Percentiles rank a stretch among this genome's conserved stretches.
Evolutionary conservation across 805 yeast species (phyloP).

Genomic region (Kockiozyma suomiensis): DNA sequence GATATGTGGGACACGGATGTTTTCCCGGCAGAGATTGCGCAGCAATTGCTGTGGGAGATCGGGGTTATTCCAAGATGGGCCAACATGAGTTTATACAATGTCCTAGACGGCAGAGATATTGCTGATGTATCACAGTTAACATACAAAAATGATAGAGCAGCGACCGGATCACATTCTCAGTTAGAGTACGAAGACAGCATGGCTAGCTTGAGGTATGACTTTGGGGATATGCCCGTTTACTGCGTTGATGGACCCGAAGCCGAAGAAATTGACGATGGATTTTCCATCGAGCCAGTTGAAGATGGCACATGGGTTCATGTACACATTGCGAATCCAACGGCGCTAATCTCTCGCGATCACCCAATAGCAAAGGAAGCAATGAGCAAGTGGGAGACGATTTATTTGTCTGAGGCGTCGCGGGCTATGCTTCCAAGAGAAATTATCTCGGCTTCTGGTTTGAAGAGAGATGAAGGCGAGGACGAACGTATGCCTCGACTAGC

Average conservation of each 20-base stretch:
- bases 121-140: conserved; percentile 2
- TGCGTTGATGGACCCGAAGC: conserved; percentile 84
- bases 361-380: conserved; percentile 58
- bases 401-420: conserved; percentile 65
- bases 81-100: conserved; percentile 11
- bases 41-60: conserved; percentile 32
- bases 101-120: conserved; percentile 1
- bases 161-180: background rate
- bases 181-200: conserved; percentile 11
- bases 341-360: conserved; percentile 52
- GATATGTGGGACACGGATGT: conserved; percentile 16
- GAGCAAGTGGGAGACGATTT: conserved; percentile 64
- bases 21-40: background rate
- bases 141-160: background rate
- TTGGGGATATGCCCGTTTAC: conserved; percentile 55
- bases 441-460: conserved; percentile 11
- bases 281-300: conserved; percentile 54
- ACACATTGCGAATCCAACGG: conserved; percentile 87
- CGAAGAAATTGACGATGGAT: conserved; percentile 92
- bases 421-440: conserved; percentile 68
- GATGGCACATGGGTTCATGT: conserved; percentile 53
- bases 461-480: conserved; percentile 29
- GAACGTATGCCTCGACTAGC: conserved; percentile 45
- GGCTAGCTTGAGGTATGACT: conserved; percentile 25
- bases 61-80: conserved; percentile 35